phyloP scores from a whole-genome alignment of 306 rosid species.

The Mucuna pruriens region DNA sequence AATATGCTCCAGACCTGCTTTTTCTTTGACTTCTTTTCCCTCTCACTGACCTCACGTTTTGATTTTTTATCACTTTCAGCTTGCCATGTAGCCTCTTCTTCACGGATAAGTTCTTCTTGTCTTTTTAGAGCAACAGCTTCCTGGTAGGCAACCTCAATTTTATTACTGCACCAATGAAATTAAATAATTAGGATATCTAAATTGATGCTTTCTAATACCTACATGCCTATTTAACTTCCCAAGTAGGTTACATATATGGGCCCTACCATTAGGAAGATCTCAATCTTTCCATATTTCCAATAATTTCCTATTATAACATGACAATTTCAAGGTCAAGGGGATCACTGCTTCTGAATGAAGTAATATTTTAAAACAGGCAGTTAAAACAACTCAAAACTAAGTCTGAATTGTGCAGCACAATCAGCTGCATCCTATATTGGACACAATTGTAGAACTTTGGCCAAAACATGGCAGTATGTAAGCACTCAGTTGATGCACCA shows the following conservation, averaged over 20 bases:
- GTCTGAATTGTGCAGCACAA: too few species aligned
- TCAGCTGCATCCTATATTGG: too few species aligned
- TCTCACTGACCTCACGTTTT: conserved; percentile 73
- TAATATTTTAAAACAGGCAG: background rate
- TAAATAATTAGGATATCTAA: conserved; percentile 31
- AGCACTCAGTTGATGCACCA: too few species aligned
- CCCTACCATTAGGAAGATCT: too few species aligned
- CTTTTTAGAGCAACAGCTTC: conserved; percentile 96
- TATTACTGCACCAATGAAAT: conserved; percentile 67
- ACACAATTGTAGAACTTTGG: background rate
- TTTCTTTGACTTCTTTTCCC: too few species aligned
- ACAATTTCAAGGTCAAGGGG: too few species aligned
- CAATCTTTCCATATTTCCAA: too few species aligned
- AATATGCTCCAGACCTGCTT: conserved; percentile 57
- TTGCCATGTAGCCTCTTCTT: conserved; percentile 94
- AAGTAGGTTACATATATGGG: too few species aligned
- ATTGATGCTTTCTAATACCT: background rate
- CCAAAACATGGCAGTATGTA: conserved; percentile 2
- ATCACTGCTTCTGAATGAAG: background rate
- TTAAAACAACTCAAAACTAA: too few species aligned
- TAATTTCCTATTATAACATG: too few species aligned
- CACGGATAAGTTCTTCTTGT: conserved; percentile 98
- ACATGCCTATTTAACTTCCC: too few species aligned
- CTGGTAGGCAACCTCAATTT: conserved; percentile 95
- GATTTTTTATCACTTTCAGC: conserved; percentile 88